Evolutionary conservation across 1,284 basidiomycete species (phyloP).

Genomic region (Pseudozyma hubeiensis): DNA sequence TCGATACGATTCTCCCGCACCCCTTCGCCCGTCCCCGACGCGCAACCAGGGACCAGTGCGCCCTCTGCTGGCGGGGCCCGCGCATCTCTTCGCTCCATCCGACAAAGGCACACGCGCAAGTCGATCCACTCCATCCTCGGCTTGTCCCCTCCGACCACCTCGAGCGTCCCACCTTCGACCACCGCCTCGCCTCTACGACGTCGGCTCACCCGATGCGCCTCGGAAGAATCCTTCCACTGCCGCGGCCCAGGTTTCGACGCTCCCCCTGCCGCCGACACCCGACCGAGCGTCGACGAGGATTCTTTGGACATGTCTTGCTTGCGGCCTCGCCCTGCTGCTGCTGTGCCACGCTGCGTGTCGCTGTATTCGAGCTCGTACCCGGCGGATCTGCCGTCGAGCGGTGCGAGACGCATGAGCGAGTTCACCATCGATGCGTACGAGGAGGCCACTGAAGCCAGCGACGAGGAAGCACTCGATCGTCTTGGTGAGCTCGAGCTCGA

Average conservation of each 20-base stretch:
- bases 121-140: constrained; percentile 22
- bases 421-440: constrained; percentile 21
- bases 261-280: constrained; percentile 21
- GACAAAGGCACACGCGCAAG: constrained; percentile 32
- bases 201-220: constrained; percentile 15
- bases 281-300: constrained; percentile 5
- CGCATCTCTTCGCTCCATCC: constrained; percentile 35
- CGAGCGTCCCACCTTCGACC: background rate
- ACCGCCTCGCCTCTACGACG: constrained; percentile 3
- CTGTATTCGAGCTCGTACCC: constrained; percentile 8
- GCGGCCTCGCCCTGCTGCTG: constrained; percentile 3
- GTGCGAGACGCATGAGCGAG: constrained; percentile 23
- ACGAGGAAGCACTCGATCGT: background rate
- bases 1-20: constrained; percentile 13
- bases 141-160: background rate
- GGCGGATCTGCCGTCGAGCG: constrained; percentile 1
- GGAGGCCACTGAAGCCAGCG: background rate
- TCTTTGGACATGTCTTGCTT: background rate
- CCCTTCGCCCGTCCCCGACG: constrained; percentile 7
- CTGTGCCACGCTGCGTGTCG: constrained; percentile 15
- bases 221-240: constrained; percentile 37
- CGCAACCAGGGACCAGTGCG: constrained; percentile 1
- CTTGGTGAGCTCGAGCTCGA: constrained; percentile 18
- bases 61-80: background rate
- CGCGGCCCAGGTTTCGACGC: constrained; percentile 27